Evolutionary conservation across 2,329 filamentous ascomycete species (phyloP).

Genomic region (Apiospora rasikravindrae): DNA sequence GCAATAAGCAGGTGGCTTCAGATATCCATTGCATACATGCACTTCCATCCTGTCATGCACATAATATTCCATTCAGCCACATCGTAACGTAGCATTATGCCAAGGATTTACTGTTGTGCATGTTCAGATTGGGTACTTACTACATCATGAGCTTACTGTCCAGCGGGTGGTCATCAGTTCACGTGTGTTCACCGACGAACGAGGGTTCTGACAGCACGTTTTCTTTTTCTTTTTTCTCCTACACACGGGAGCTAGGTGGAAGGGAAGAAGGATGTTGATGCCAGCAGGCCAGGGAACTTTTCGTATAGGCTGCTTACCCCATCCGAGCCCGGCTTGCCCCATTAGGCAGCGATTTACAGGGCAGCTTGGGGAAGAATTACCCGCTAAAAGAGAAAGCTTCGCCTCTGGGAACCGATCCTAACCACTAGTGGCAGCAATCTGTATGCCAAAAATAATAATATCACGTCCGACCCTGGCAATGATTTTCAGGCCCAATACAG

Average conservation of each 20-base stretch:
- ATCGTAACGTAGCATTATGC: not conserved
- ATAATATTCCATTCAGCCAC: not conserved
- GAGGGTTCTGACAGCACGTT: slow-evolving; percentile 2
- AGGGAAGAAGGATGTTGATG: not conserved
- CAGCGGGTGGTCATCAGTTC: not conserved
- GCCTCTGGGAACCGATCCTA: not conserved
- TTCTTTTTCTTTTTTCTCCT: not conserved
- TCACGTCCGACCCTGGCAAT: not conserved
- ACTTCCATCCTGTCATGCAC: too few species aligned
- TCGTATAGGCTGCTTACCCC: not conserved
- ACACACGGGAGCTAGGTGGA: not conserved
- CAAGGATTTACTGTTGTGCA: not conserved
- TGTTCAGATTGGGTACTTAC: not conserved
- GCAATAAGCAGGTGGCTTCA: not conserved
- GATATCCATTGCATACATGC: not conserved
- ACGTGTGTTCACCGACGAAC: not conserved
- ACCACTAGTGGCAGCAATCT: not conserved
- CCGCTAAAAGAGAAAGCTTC: slow-evolving; percentile 7
- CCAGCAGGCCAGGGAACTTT: not conserved
- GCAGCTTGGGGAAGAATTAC: not conserved
- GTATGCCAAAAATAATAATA: not conserved
- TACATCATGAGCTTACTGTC: not conserved
- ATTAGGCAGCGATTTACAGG: slow-evolving; percentile 6
- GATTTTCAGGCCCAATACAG: not conserved
- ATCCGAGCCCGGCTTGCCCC: not conserved